A percentile compares a stretch with the other conserved stretches of the same genome.
phyloP scores from a whole-genome alignment of 192 early-diverging fungal genomes.

The Funneliformis geosporum region DNA sequence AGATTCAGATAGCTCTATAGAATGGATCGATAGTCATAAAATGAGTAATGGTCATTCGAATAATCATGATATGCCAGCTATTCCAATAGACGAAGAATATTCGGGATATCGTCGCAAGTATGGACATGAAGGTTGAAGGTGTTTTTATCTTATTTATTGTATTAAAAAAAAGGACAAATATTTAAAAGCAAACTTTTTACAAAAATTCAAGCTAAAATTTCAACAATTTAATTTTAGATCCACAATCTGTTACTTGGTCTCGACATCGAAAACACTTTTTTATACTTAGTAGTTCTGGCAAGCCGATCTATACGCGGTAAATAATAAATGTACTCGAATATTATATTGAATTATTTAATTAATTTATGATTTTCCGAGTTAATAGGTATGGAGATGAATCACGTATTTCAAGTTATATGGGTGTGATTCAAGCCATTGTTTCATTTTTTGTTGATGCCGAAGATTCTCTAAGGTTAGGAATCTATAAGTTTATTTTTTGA shows the following conservation, averaged over 20 bases:
- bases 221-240: constrained; percentile 13
- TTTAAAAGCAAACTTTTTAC: not conserved
- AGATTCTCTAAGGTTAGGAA: constrained; percentile 65
- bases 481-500: not conserved
- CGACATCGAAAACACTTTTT: constrained; percentile 84
- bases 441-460: constrained; percentile 82
- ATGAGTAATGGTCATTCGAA: not conserved
- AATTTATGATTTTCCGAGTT: not conserved
- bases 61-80: not conserved
- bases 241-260: constrained; percentile 47
- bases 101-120: constrained; percentile 31
- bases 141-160: constrained; percentile 14
- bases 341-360: not conserved
- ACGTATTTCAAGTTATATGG: constrained; percentile 83
- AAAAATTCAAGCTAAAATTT: not conserved
- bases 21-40: not conserved
- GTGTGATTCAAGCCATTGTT: constrained; percentile 86
- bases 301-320: constrained; percentile 88
- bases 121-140: constrained; percentile 29
- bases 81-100: constrained; percentile 20
- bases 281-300: constrained; percentile 89
- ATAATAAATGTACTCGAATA: not conserved
- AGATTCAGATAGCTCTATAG: constrained; percentile 24
- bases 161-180: not conserved
- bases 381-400: constrained; percentile 85